Conservation (phyloP, 495 filamentous ascomycete species). For the Lindgomyces ingoldianus region DNA sequence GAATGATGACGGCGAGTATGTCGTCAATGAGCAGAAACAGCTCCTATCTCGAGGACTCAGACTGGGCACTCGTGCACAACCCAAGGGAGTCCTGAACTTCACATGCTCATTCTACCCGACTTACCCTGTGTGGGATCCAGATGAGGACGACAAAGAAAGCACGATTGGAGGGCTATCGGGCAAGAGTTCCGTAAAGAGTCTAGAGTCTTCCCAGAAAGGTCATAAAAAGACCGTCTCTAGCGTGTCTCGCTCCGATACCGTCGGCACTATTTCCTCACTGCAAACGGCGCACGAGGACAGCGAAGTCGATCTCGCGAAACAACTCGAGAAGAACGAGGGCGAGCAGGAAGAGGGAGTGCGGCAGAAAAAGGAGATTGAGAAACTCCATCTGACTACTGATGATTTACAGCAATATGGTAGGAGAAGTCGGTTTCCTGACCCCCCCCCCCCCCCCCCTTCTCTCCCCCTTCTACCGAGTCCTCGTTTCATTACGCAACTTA, state of each 20-base stretch:
- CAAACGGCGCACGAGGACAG: constrained; percentile 24
- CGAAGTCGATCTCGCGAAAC: constrained; percentile 45
- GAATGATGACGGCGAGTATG: constrained; percentile 76
- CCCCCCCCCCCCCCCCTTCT: no score
- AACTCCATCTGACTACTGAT: constrained; percentile 73
- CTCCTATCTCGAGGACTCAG: constrained; percentile 62
- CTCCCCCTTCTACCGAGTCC: no score
- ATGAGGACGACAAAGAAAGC: constrained; percentile 70
- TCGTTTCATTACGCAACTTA: background rate
- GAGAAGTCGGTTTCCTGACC: constrained; percentile 11
- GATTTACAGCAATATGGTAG: constrained; percentile 77
- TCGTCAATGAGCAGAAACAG: constrained; percentile 74
- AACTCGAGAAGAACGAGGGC: constrained; percentile 52
- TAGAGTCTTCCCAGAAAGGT: constrained; percentile 11
- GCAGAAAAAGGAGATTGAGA: constrained; percentile 61
- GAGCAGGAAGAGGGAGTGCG: constrained; percentile 55
- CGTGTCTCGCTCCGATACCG: constrained; percentile 19
- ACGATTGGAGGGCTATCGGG: constrained; percentile 21
- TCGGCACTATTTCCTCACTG: constrained; percentile 35
- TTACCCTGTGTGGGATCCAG: constrained; percentile 83
- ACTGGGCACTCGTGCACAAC: constrained; percentile 62
- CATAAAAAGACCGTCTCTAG: constrained; percentile 22
- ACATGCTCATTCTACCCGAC: constrained; percentile 89
- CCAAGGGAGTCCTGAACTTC: constrained; percentile 81
- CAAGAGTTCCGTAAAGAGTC: constrained; percentile 31